These are phyloP conservation scores for Clitopilus hobsonii DNA, from an alignment of 768 basidiomycete species.

Conservation along the genomic window DNA sequence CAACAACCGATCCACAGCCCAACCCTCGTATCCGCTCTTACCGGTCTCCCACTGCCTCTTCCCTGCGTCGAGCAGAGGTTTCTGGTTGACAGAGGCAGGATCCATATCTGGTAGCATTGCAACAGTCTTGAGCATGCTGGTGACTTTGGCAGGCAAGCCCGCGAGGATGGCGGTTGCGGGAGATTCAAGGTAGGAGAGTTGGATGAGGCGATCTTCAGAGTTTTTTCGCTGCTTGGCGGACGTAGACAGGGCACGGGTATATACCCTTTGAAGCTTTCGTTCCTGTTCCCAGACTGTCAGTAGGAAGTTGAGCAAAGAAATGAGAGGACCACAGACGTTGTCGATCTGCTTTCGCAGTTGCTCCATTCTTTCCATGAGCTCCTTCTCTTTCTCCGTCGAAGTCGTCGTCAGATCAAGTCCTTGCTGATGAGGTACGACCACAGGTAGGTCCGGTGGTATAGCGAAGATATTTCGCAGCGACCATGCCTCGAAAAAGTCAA, in stretches of 20 bases:
- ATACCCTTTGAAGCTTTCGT: slow-evolving; percentile 57
- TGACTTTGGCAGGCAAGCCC: slow-evolving; percentile 34
- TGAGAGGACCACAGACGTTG: slow-evolving; percentile 30
- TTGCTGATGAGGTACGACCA: slow-evolving; percentile 75
- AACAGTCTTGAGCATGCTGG: slow-evolving; percentile 41
- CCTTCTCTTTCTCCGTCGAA: slow-evolving; percentile 53
- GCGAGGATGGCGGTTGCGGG: slow-evolving; percentile 35
- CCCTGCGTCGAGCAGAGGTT: slow-evolving; percentile 46
- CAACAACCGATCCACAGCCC: slow-evolving; percentile 63
- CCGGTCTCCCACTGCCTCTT: slow-evolving; percentile 78
- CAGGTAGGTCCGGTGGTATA: slow-evolving; percentile 60
- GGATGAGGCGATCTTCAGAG: slow-evolving; percentile 37
- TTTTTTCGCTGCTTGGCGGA: slow-evolving; percentile 42
- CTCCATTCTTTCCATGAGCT: slow-evolving; percentile 64
- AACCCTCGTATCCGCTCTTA: slow-evolving; percentile 70
- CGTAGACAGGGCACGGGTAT: slow-evolving; percentile 45
- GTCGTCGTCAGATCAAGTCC: slow-evolving; percentile 58
- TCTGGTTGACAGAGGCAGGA: slow-evolving; percentile 29
- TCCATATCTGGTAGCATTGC: slow-evolving; percentile 45
- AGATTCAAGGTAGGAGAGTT: slow-evolving; percentile 37
- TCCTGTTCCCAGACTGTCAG: slow-evolving; percentile 35
- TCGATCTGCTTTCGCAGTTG: slow-evolving; percentile 62
- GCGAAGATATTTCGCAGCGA: slow-evolving; percentile 83
- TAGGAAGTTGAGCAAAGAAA: background rate
- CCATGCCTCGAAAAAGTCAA: slow-evolving; percentile 92